Percentiles rank a stretch among this genome's conserved stretches.
Evolutionary conservation across 2,329 filamentous ascomycete genomes (phyloP).

Genomic region (Chaetomiaceae sp.): DNA sequence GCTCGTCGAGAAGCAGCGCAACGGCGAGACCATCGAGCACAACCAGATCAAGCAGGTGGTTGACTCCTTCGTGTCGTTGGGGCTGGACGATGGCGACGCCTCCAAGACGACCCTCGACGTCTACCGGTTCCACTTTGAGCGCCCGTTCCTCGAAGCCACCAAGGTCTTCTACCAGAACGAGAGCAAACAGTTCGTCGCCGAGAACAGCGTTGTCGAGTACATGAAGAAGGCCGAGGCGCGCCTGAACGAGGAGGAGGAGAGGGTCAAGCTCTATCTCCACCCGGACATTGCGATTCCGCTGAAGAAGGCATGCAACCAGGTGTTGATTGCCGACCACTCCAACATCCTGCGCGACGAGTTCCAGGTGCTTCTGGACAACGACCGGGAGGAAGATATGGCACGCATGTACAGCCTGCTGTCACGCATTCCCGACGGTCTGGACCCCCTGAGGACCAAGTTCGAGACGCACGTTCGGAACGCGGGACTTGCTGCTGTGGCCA

Average conservation of each 20-base stretch:
- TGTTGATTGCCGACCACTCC: constrained; percentile 85
- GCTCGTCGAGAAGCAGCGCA: constrained; percentile 93
- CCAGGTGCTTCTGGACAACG: constrained; percentile 86
- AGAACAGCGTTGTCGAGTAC: constrained; percentile 97
- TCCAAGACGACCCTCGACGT: constrained; percentile 94
- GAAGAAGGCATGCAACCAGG: constrained; percentile 82
- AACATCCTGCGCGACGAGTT: constrained; percentile 89
- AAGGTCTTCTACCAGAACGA: constrained; percentile 83
- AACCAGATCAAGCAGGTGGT: constrained; percentile 96
- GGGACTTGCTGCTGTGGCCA: constrained; percentile 81
- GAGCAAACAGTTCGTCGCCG: constrained; percentile 88
- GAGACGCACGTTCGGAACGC: constrained; percentile 91
- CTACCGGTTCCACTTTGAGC: constrained; percentile 88
- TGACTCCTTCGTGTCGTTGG: constrained; percentile 92
- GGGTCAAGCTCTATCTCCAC: constrained; percentile 87
- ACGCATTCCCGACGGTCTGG: constrained; percentile 84
- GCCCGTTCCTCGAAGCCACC: constrained; percentile 83
- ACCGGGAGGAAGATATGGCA: constrained; percentile 91
- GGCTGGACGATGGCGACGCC: constrained; percentile 86
- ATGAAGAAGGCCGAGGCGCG: constrained; percentile 98
- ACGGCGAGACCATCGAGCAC: constrained; percentile 96
- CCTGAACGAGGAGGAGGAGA: constrained; percentile 87
- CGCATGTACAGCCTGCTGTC: constrained; percentile 93
- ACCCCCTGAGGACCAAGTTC: constrained; percentile 81
- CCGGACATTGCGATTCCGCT: constrained; percentile 80